These are phyloP conservation scores for Pittosporum tobira DNA, from an alignment of 129 eudicot species.

Conservation along the genomic window DNA sequence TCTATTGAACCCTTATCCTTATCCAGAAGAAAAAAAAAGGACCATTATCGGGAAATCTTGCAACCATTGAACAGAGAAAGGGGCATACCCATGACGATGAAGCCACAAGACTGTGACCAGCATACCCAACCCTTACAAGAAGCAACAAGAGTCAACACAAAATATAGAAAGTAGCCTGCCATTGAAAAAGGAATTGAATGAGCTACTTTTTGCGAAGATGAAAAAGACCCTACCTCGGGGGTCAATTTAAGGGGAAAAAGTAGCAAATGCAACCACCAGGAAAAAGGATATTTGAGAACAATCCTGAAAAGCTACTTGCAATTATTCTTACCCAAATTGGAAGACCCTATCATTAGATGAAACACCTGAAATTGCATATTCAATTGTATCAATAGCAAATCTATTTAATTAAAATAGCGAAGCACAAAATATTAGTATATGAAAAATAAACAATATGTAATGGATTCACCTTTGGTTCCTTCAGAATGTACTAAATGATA, in stretches of 20 bases:
- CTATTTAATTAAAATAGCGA: not conserved
- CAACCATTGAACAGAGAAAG: constrained; percentile 3
- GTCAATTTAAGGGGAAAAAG: not conserved
- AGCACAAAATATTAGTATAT: too few relatives aligned
- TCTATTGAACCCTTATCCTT: not conserved
- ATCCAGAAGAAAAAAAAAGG: too few relatives aligned
- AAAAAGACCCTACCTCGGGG: not conserved
- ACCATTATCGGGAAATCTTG: not conserved
- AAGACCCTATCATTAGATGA: constrained; percentile 79
- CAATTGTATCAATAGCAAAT: constrained; percentile 6
- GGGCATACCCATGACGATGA: constrained; percentile 71
- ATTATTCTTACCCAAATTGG: constrained; percentile 60
- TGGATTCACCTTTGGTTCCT: too few relatives aligned
- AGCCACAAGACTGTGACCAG: constrained; percentile 95
- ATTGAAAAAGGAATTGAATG: constrained; percentile 8
- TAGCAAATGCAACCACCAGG: not conserved
- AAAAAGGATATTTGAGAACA: not conserved
- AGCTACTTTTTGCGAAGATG: constrained; percentile 7
- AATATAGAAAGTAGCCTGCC: constrained; percentile 73
- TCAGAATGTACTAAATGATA: too few relatives aligned
- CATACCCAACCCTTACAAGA: constrained; percentile 85
- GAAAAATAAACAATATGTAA: not conserved
- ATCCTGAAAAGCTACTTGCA: not conserved
- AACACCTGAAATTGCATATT: constrained; percentile 52
- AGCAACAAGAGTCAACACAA: constrained; percentile 64